These are phyloP conservation scores for Leishmania lainsoni DNA, from an alignment of 208 protist species.

Conservation along the genomic window DNA sequence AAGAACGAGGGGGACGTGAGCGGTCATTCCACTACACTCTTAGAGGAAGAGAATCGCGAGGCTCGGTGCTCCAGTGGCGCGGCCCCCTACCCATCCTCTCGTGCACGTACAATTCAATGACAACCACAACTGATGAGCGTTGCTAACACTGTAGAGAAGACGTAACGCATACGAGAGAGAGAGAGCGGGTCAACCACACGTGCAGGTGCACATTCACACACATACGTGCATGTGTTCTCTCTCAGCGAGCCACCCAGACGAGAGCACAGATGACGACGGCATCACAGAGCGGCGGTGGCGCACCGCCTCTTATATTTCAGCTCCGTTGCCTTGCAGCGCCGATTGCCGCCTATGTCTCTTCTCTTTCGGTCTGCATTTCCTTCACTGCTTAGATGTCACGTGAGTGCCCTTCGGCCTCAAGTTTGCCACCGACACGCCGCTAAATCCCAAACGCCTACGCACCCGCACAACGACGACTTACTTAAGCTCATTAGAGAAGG, in stretches of 20 bases:
- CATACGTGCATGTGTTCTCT: background rate
- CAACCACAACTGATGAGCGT: background rate
- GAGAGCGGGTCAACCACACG: background rate
- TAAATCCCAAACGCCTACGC: background rate
- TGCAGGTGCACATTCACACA: background rate
- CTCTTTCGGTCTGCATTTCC: background rate
- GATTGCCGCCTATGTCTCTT: background rate
- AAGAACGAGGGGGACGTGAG: background rate
- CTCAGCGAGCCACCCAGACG: background rate
- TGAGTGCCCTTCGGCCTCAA: background rate
- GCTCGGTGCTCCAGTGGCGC: background rate
- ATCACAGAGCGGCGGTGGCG: background rate
- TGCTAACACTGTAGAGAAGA: background rate
- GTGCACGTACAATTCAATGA: background rate
- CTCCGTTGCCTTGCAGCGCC: background rate
- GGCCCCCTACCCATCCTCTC: background rate
- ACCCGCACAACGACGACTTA: conserved; percentile 1
- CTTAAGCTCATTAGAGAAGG: conserved; percentile 10
- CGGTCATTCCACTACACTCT: background rate
- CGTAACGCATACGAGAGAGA: background rate
- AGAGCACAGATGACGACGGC: background rate
- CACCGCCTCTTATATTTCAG: background rate
- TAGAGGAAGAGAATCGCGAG: background rate
- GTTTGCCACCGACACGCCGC: background rate
- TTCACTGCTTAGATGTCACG: background rate